A percentile compares a stretch with the other conserved stretches of the same genome.
These are phyloP conservation scores for Ilyonectria robusta DNA, from an alignment of 2,329 filamentous ascomycete species.

Conservation along the genomic window DNA sequence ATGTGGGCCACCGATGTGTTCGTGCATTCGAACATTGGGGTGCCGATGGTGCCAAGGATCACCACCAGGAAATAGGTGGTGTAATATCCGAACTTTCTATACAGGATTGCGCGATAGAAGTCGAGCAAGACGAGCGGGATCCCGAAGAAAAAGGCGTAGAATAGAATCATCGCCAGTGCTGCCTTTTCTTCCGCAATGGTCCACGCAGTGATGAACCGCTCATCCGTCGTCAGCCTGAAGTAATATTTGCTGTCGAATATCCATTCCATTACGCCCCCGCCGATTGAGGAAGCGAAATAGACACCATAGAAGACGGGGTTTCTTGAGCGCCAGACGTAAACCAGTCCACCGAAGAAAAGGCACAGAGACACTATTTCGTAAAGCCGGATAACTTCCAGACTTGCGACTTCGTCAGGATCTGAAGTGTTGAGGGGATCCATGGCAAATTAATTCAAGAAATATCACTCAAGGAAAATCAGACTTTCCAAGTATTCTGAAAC, in stretches of 20 bases:
- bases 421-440: neutral
- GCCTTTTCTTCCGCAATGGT: constrained; percentile 10
- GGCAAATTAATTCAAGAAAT: too few relatives aligned
- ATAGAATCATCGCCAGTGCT: constrained; percentile 3
- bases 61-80: neutral
- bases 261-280: constrained; percentile 13
- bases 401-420: neutral
- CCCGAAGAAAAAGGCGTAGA: constrained; percentile 14
- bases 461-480: too few relatives aligned
- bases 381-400: neutral
- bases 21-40: constrained; percentile 8
- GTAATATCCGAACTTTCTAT: neutral
- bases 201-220: constrained; percentile 8
- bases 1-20: constrained; percentile 11
- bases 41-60: constrained; percentile 6
- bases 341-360: neutral
- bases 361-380: neutral
- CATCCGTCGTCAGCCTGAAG: constrained; percentile 9
- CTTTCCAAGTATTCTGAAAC: too few relatives aligned
- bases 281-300: constrained; percentile 9
- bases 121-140: constrained; percentile 2
- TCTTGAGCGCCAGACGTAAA: constrained; percentile 5
- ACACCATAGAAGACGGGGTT: constrained; percentile 5
- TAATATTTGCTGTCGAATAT: constrained; percentile 13
- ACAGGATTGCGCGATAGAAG: neutral